phyloP scores from a whole-genome alignment of 2,329 filamentous ascomycete species.

The Ophiostoma sp. region DNA sequence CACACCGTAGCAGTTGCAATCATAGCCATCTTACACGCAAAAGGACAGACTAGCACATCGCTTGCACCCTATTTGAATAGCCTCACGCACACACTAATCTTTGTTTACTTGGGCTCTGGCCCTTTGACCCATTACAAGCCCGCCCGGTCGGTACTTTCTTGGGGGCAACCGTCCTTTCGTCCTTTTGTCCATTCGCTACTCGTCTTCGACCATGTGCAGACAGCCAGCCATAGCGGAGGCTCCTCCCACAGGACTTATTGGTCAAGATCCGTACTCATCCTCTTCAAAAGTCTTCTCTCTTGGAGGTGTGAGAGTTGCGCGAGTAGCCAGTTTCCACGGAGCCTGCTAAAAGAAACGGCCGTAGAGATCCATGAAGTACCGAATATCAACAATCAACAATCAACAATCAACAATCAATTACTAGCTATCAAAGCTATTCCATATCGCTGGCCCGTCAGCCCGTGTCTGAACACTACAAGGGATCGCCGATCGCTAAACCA shows the following conservation, averaged over 20 bases:
- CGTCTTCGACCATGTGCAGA: neutral
- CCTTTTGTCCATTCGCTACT: neutral
- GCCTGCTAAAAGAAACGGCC: too few species aligned
- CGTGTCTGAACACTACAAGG: neutral
- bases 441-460: too few species aligned
- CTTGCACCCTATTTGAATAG: neutral
- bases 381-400: too few species aligned
- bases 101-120: neutral
- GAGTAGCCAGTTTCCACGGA: too few species aligned
- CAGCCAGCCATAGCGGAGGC: neutral
- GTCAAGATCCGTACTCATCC: neutral
- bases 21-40: neutral
- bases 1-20: neutral
- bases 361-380: too few species aligned
- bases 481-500: conserved; percentile 7
- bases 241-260: neutral
- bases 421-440: too few species aligned
- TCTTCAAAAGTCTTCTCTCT: neutral
- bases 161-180: neutral
- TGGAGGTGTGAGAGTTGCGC: too few species aligned
- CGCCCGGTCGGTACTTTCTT: neutral
- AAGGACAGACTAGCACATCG: conserved; percentile 1
- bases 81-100: neutral
- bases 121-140: neutral
- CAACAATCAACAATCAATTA: too few species aligned